Evolutionary conservation across 2,329 filamentous ascomycete species (phyloP).

Genomic region (Epichloe sylvatica): DNA sequence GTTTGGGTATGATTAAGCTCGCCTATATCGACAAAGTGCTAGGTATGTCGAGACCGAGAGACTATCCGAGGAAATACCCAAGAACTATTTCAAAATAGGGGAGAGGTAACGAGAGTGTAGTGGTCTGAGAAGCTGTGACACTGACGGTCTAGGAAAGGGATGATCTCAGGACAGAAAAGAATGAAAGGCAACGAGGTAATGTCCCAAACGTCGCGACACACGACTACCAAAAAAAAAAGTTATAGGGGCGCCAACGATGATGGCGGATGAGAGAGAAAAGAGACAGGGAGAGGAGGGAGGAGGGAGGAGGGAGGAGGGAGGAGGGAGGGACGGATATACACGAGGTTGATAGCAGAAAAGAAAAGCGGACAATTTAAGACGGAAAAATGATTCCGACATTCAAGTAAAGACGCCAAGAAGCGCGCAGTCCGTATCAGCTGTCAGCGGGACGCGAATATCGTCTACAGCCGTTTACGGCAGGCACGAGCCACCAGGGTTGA

Average conservation of each 20-base stretch:
- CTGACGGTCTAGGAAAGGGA: conserved; percentile 1
- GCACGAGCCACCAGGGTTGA: conserved; percentile 2
- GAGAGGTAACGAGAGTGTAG: background rate
- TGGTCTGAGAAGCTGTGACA: background rate
- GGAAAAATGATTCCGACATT: background rate
- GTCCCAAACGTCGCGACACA: conserved; percentile 1
- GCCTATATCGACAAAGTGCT: background rate
- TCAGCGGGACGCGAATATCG: conserved; percentile 1
- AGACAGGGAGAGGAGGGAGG: background rate
- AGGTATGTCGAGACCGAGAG: background rate
- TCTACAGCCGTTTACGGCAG: conserved; percentile 1
- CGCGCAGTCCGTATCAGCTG: conserved; percentile 1
- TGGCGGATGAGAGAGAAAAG: background rate
- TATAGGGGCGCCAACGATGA: background rate
- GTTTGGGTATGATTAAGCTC: background rate
- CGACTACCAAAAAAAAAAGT: conserved; percentile 1
- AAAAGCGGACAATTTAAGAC: background rate
- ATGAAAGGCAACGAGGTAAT: conserved; percentile 3
- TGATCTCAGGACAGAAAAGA: conserved; percentile 2
- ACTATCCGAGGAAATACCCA: conserved; percentile 1
- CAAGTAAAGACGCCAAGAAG: background rate
- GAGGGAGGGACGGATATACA: background rate
- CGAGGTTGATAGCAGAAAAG: conserved; percentile 2
- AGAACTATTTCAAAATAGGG: conserved; percentile 1
- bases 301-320: background rate